A percentile compares a stretch with the other conserved stretches of the same genome.
Conservation (phyloP, 2,329 filamentous ascomycete species). For the Sarocladiaceae sp. region DNA sequence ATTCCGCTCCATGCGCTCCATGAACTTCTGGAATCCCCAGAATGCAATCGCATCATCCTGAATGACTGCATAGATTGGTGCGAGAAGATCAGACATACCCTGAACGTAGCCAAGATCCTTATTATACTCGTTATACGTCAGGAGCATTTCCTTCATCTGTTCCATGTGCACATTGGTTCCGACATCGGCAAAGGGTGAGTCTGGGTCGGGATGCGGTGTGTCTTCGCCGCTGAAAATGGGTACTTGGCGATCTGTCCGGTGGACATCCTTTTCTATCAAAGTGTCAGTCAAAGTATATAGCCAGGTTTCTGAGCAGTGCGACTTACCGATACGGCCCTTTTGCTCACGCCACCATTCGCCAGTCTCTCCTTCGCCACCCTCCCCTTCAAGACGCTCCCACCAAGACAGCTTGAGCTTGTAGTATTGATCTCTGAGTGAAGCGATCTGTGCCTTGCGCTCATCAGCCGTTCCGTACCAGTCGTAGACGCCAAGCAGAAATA, state of each 20-base stretch:
- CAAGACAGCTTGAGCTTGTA: slow-evolving; percentile 89
- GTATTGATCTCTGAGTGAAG: slow-evolving; percentile 87
- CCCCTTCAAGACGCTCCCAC: slow-evolving; percentile 91
- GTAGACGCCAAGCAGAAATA: slow-evolving; percentile 87
- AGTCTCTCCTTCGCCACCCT: slow-evolving; percentile 73
- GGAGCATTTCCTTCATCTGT: slow-evolving; percentile 98
- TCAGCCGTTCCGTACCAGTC: slow-evolving; percentile 88
- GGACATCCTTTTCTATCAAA: slow-evolving; percentile 88
- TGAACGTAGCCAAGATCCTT: slow-evolving; percentile 94
- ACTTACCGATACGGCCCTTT: slow-evolving; percentile 83
- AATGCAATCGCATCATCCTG: slow-evolving; percentile 97
- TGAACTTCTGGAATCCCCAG: slow-evolving; percentile 93
- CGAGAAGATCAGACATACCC: slow-evolving; percentile 95
- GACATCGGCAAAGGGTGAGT: slow-evolving; percentile 86
- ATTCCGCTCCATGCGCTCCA: slow-evolving; percentile 97
- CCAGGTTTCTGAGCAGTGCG: slow-evolving; percentile 3
- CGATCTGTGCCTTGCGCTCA: slow-evolving; percentile 77
- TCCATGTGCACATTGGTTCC: slow-evolving; percentile 97
- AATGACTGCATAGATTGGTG: slow-evolving; percentile 93
- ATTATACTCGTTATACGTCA: slow-evolving; percentile 99
- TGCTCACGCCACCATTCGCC: slow-evolving; percentile 98
- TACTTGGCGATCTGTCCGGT: slow-evolving; percentile 90
- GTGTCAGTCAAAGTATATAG: slow-evolving; percentile 14
- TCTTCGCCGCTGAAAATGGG: slow-evolving; percentile 96
- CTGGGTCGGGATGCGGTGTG: slow-evolving; percentile 91